Percentiles rank a stretch among this genome's conserved stretches.
These are phyloP conservation scores for Mycena sp. DNA, from an alignment of 1,284 basidiomycete species.

Conservation along the genomic window DNA sequence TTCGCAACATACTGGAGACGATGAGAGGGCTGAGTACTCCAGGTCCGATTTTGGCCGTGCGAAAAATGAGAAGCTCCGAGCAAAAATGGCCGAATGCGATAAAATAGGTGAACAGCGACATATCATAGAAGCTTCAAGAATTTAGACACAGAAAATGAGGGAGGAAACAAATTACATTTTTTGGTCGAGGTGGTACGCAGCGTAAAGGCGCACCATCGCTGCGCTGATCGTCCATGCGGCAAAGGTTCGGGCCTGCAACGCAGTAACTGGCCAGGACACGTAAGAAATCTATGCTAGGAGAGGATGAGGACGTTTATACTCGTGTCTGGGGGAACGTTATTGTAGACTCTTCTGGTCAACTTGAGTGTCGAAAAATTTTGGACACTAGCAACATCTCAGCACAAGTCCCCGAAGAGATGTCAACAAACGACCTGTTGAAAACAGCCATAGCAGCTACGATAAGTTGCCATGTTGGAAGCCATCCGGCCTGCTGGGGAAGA, in stretches of 20 bases:
- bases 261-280: constrained; percentile 66
- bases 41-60: constrained; percentile 73
- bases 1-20: constrained; percentile 80
- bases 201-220: constrained; percentile 82
- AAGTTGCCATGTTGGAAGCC: constrained; percentile 88
- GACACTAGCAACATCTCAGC: constrained; percentile 41
- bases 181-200: constrained; percentile 87
- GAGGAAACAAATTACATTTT: constrained; percentile 62
- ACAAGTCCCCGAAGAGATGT: constrained; percentile 54
- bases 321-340: constrained; percentile 60
- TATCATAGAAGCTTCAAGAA: constrained; percentile 82
- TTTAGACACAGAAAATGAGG: constrained; percentile 21
- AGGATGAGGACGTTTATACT: constrained; percentile 51
- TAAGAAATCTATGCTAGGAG: neutral
- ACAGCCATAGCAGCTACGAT: constrained; percentile 78
- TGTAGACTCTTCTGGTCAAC: constrained; percentile 83
- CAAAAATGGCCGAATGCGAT: constrained; percentile 92
- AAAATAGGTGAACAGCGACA: constrained; percentile 88
- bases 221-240: constrained; percentile 90
- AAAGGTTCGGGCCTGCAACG: constrained; percentile 88
- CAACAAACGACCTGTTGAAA: constrained; percentile 66
- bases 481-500: constrained; percentile 71
- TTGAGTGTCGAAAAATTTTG: constrained; percentile 86
- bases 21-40: constrained; percentile 83
- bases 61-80: constrained; percentile 87